Percentiles rank a stretch among this genome's conserved stretches.
Evolutionary conservation across 75 land plant genomes (phyloP).

Genomic region (Isoetes taiwanensis): DNA sequence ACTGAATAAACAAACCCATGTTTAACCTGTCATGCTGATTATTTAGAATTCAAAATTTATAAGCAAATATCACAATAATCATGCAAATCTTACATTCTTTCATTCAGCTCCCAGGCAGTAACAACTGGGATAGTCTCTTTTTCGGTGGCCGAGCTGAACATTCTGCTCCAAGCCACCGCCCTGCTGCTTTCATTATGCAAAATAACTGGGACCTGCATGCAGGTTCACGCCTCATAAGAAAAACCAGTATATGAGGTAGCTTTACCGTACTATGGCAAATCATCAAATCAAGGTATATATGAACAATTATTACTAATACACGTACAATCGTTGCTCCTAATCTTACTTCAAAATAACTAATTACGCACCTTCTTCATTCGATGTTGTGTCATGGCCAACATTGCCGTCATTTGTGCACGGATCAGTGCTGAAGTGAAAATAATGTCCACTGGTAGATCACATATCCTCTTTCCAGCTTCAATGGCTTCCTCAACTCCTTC

Average conservation of each 20-base stretch:
- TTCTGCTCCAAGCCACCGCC: constrained; percentile 63
- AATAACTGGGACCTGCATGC: constrained; percentile 67
- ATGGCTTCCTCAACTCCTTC: constrained; percentile 89
- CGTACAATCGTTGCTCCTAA: no score
- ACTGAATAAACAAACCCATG: no score
- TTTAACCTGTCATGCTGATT: no score
- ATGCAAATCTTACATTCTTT: constrained; percentile 63
- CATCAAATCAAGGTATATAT: no score
- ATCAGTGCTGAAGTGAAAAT: constrained; percentile 78
- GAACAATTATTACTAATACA: no score
- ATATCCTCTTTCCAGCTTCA: constrained; percentile 88
- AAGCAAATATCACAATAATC: neutral
- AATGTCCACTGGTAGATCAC: constrained; percentile 78
- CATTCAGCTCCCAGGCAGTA: constrained; percentile 89
- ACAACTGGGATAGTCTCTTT: constrained; percentile 77
- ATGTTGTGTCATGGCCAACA: constrained; percentile 99
- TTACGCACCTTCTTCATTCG: constrained; percentile 64
- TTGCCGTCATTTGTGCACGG: constrained; percentile 96
- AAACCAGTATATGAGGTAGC: no score
- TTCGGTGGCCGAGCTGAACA: constrained; percentile 58
- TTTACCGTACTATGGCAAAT: no score
- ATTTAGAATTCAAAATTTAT: neutral
- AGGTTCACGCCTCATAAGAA: neutral
- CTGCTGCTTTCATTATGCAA: constrained; percentile 73
- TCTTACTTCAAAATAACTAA: no score